phyloP scores from a whole-genome alignment of 306 rosid species.

The Trifolium subterraneum region DNA sequence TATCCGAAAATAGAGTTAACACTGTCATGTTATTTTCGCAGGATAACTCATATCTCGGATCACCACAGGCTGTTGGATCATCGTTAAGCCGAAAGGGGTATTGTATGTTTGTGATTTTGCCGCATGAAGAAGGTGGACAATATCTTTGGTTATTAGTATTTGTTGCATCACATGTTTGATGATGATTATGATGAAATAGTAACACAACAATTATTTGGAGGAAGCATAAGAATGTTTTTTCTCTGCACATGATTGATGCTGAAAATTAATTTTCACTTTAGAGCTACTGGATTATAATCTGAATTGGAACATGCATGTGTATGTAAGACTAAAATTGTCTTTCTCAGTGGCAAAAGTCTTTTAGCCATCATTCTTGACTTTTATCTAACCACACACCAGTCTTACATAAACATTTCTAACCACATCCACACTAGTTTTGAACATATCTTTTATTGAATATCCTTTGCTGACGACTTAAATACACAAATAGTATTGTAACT shows the following conservation, averaged over 20 bases:
- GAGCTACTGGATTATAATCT: background rate
- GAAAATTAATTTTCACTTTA: background rate
- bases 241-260: background rate
- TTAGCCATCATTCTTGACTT: constrained; percentile 1
- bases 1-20: background rate
- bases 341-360: background rate
- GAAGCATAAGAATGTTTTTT: background rate
- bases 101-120: constrained; percentile 37
- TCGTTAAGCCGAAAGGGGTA: constrained; percentile 14
- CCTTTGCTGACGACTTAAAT: no score
- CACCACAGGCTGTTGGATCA: constrained; percentile 34
- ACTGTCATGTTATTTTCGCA: constrained; percentile 35
- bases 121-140: constrained; percentile 35
- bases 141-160: background rate
- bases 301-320: background rate
- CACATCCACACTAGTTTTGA: no score
- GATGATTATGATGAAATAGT: background rate
- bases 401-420: no score
- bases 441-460: no score
- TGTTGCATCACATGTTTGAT: background rate
- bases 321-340: background rate
- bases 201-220: background rate
- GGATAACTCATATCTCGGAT: background rate
- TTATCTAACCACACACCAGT: no score
- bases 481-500: no score